These are phyloP conservation scores for Vickermania ingenoplastis DNA, from an alignment of 208 protist species.

Conservation along the genomic window DNA sequence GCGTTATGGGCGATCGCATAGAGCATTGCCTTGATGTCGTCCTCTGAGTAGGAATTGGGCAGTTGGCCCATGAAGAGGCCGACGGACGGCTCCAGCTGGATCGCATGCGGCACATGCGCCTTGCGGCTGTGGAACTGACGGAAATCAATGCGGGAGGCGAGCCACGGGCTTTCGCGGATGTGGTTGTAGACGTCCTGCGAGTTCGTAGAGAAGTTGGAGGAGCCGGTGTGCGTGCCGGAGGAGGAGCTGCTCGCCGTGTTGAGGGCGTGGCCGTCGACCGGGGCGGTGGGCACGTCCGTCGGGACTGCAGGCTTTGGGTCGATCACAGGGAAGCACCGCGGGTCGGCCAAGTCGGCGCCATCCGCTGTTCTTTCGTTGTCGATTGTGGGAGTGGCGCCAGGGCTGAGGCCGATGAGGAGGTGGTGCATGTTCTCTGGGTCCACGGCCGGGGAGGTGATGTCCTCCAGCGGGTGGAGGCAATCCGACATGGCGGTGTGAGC, in stretches of 20 bases:
- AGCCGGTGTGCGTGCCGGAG: neutral
- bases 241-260: neutral
- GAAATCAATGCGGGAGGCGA: constrained; percentile 37
- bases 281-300: too few relatives aligned
- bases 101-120: constrained; percentile 12
- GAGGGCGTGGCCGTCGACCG: too few relatives aligned
- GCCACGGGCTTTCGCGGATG: constrained; percentile 25
- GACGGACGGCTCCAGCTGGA: constrained; percentile 32
- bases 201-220: neutral
- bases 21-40: constrained; percentile 61
- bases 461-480: too few relatives aligned
- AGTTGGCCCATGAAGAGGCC: constrained; percentile 79
- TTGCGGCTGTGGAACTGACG: constrained; percentile 35
- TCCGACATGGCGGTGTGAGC: too few relatives aligned
- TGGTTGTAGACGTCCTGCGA: constrained; percentile 32
- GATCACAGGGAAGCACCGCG: too few relatives aligned
- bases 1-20: constrained; percentile 44
- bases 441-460: too few relatives aligned
- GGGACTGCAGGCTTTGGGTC: too few relatives aligned
- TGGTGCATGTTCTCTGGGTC: too few relatives aligned
- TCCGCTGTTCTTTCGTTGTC: too few relatives aligned
- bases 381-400: too few relatives aligned
- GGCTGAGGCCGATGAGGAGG: too few relatives aligned
- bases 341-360: too few relatives aligned
- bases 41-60: constrained; percentile 59